Conservation (phyloP, 495 filamentous ascomycete species). For the Cercophora scortea region DNA sequence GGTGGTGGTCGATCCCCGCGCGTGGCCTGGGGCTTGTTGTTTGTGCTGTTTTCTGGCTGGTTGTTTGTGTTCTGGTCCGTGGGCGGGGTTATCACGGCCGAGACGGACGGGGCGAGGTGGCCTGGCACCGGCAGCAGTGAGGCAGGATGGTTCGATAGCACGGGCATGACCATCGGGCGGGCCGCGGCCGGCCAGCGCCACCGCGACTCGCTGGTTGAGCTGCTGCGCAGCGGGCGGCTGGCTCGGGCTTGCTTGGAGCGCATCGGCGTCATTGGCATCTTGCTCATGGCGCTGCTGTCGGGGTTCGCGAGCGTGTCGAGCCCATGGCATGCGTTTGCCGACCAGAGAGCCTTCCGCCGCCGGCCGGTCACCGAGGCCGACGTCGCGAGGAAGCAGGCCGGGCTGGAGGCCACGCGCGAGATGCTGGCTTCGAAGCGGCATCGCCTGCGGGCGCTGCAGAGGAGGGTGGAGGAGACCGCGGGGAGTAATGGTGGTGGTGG, state of each 20-base stretch:
- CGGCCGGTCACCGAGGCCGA: constrained; percentile 60
- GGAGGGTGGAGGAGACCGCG: constrained; percentile 45
- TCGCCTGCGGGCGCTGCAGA: constrained; percentile 56
- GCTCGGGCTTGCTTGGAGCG: constrained; percentile 68
- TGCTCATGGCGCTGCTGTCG: constrained; percentile 71
- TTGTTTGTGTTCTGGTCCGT: constrained; percentile 66
- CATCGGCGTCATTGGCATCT: constrained; percentile 73
- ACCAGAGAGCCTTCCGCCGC: constrained; percentile 31
- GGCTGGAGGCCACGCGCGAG: constrained; percentile 65
- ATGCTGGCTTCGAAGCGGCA: constrained; percentile 63
- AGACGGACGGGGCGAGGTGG: no score
- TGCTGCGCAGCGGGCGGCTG: constrained; percentile 33
- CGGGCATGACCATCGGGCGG: constrained; percentile 19
- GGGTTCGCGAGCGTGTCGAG: constrained; percentile 76
- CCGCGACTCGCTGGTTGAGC: constrained; percentile 8
- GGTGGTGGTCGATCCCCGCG: constrained; percentile 37
- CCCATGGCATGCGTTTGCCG: constrained; percentile 72
- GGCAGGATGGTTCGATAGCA: constrained; percentile 13
- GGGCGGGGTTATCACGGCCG: constrained; percentile 46
- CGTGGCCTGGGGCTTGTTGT: constrained; percentile 52
- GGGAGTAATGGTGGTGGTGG: constrained; percentile 1
- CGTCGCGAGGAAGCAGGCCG: constrained; percentile 62
- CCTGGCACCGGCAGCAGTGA: not conserved
- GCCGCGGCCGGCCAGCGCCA: constrained; percentile 9
- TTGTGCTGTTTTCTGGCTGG: constrained; percentile 52